These are phyloP conservation scores for Jatropha podagrica DNA, from an alignment of 441 rosid genomes.

Conservation along the genomic window DNA sequence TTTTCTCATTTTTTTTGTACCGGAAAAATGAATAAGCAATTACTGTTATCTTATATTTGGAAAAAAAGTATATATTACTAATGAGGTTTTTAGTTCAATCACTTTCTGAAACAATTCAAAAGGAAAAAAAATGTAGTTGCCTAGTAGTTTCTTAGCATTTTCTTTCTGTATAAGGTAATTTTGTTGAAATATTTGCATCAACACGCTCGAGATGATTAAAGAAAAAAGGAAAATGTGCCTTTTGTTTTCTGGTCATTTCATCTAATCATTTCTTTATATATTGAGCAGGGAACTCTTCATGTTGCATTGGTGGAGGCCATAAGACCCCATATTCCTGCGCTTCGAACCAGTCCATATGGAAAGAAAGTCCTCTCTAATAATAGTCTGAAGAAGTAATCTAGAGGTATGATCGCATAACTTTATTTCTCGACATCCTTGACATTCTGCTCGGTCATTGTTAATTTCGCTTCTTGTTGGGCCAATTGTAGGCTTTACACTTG, in stretches of 20 bases:
- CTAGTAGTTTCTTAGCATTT: background rate
- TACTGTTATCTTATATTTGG: background rate
- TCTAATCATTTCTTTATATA: slow-evolving; percentile 13
- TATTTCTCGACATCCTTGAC: slow-evolving; percentile 6
- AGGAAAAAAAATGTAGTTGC: background rate
- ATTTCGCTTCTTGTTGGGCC: slow-evolving; percentile 11
- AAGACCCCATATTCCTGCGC: slow-evolving; percentile 53
- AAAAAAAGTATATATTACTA: background rate
- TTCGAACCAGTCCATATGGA: slow-evolving; percentile 77
- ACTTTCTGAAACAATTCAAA: background rate
- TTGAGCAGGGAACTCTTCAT: slow-evolving; percentile 59
- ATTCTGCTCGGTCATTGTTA: slow-evolving; percentile 13
- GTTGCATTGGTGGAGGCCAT: slow-evolving; percentile 65
- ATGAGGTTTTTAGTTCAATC: background rate
- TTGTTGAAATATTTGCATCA: background rate
- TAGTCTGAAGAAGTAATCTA: slow-evolving; percentile 55
- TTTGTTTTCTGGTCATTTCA: background rate
- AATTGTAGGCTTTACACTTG: slow-evolving; percentile 27
- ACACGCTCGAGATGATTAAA: background rate
- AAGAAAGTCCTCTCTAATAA: slow-evolving; percentile 74
- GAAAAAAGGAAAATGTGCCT: background rate
- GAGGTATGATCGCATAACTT: slow-evolving; percentile 17
- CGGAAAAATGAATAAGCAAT: background rate
- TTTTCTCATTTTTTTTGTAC: background rate
- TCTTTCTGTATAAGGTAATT: background rate